phyloP scores from a whole-genome alignment of 2,329 filamentous ascomycete species.

The Neoascochyta sp. region DNA sequence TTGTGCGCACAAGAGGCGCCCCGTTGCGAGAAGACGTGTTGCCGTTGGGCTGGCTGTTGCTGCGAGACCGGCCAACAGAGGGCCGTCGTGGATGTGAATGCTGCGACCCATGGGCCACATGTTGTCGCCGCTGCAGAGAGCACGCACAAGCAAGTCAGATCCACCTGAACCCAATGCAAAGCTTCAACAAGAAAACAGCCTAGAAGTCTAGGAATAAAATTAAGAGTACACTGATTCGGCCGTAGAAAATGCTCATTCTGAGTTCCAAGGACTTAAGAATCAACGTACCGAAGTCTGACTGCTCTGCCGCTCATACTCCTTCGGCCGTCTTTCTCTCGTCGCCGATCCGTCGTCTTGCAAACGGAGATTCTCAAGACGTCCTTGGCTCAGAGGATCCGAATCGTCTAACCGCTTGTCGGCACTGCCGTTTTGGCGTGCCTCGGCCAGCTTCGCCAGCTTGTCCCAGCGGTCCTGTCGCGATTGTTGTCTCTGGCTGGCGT shows the following conservation, averaged over 20 bases:
- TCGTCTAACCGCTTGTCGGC: slow-evolving; percentile 61
- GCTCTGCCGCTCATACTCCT: slow-evolving; percentile 40
- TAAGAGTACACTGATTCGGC: slow-evolving; percentile 43
- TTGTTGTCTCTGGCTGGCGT: slow-evolving; percentile 76
- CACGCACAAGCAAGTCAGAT: slow-evolving; percentile 41
- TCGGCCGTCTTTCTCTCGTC: slow-evolving; percentile 37
- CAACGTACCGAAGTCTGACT: slow-evolving; percentile 44
- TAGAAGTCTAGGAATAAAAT: slow-evolving; percentile 40
- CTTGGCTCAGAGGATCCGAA: slow-evolving; percentile 72
- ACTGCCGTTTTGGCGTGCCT: slow-evolving; percentile 58
- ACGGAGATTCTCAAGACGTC: slow-evolving; percentile 83
- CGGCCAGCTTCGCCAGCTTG: slow-evolving; percentile 74
- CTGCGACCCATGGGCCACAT: slow-evolving; percentile 36
- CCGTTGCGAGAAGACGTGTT: slow-evolving; percentile 34
- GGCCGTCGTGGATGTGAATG: slow-evolving; percentile 30
- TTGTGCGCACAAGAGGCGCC: slow-evolving; percentile 25
- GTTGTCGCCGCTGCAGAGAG: slow-evolving; percentile 38
- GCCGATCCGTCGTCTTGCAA: slow-evolving; percentile 68
- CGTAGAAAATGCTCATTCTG: slow-evolving; percentile 38
- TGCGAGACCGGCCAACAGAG: slow-evolving; percentile 36
- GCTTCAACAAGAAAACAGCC: slow-evolving; percentile 31
- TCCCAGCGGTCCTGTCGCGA: slow-evolving; percentile 87
- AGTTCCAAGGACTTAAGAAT: slow-evolving; percentile 42
- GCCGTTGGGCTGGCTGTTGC: slow-evolving; percentile 40
- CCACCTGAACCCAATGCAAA: slow-evolving; percentile 36